Evolutionary conservation across 2,329 filamentous ascomycete species (phyloP).

Genomic region (Neofusicoccum ribis): DNA sequence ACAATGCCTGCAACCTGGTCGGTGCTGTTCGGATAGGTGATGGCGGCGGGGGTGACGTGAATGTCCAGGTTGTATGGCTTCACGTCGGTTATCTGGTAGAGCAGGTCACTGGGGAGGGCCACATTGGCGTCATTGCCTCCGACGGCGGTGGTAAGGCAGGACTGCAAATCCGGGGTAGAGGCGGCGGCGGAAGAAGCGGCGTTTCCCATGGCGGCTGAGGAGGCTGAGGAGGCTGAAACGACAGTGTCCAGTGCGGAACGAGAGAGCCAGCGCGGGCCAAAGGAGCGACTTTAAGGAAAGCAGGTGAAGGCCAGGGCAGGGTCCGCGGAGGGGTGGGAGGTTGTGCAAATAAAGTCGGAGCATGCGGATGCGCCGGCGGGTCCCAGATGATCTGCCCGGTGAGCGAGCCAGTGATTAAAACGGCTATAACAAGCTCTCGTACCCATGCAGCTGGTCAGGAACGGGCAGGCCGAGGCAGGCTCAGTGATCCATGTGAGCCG

Average conservation of each 20-base stretch:
- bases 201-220: slow-evolving; percentile 31
- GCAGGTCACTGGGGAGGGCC: slow-evolving; percentile 27
- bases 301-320: neutral
- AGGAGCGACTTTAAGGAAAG: neutral
- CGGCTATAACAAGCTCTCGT: neutral
- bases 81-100: slow-evolving; percentile 34
- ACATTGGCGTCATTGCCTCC: slow-evolving; percentile 28
- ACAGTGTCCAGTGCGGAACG: neutral
- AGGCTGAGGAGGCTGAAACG: neutral
- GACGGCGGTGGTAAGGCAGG: slow-evolving; percentile 33
- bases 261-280: neutral
- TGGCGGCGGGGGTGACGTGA: slow-evolving; percentile 50
- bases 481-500: neutral
- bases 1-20: slow-evolving; percentile 58
- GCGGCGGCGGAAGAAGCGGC: slow-evolving; percentile 28
- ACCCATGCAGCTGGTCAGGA: neutral
- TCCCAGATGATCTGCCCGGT: neutral
- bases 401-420: neutral
- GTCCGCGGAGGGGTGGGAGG: neutral
- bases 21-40: slow-evolving; percentile 55
- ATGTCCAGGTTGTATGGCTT: slow-evolving; percentile 41
- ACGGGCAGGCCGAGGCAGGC: neutral
- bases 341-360: neutral
- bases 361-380: neutral
- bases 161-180: slow-evolving; percentile 20